Conservation (phyloP, 2,329 filamentous ascomycete genomes). For the Cladophialophora carrionii region DNA sequence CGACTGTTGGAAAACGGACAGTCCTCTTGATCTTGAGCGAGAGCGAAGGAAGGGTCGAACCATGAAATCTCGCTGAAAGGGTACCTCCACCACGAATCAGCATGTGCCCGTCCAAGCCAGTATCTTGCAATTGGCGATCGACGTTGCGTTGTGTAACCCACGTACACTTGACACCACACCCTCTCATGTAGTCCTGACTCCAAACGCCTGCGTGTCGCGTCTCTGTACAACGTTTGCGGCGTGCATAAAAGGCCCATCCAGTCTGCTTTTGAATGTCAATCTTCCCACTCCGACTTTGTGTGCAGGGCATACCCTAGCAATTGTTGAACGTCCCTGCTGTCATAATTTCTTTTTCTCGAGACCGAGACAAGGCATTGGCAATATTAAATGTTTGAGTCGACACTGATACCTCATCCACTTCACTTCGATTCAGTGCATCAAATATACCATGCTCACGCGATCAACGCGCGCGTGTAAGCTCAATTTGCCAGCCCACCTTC, state of each 20-base stretch:
- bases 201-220: constrained; percentile 7
- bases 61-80: not conserved
- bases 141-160: constrained; percentile 20
- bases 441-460: constrained; percentile 7
- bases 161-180: constrained; percentile 10
- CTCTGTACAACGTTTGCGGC: constrained; percentile 19
- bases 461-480: not conserved
- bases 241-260: constrained; percentile 6
- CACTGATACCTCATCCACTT: not conserved
- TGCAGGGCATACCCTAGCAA: constrained; percentile 10
- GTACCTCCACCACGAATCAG: not conserved
- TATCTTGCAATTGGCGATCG: not conserved
- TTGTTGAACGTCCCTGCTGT: not conserved
- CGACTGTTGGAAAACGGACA: not conserved
- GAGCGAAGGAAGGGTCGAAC: not conserved
- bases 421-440: not conserved
- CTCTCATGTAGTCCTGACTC: not conserved
- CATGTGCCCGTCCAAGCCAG: not conserved
- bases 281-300: not conserved
- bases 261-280: constrained; percentile 11
- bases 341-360: not conserved
- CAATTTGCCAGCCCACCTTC: not conserved
- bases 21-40: not conserved
- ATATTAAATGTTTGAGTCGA: not conserved
- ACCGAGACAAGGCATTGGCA: not conserved